A percentile compares a stretch with the other conserved stretches of the same genome.
Conservation (phyloP, 2,329 filamentous ascomycete species). For the Claviceps lovelessii region DNA sequence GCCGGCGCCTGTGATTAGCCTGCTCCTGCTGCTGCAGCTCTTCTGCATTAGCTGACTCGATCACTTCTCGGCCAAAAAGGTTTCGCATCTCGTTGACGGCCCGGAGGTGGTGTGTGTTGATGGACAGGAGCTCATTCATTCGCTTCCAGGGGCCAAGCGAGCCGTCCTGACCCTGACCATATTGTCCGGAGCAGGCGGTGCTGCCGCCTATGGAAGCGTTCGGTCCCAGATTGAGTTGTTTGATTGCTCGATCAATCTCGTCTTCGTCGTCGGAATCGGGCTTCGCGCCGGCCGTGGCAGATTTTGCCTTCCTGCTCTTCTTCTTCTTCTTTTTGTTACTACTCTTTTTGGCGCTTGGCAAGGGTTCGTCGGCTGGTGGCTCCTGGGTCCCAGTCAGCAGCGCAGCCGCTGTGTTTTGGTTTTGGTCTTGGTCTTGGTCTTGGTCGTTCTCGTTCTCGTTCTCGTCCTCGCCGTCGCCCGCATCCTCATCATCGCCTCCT, state of each 20-base stretch:
- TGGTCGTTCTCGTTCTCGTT: constrained; percentile 9
- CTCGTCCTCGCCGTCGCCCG: constrained; percentile 15
- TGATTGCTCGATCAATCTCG: constrained; percentile 42
- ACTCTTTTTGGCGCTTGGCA: constrained; percentile 15
- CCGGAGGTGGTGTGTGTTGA: constrained; percentile 59
- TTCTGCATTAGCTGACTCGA: constrained; percentile 37
- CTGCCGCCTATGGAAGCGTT: not conserved
- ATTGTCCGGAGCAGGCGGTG: not conserved
- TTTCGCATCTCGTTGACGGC: constrained; percentile 79
- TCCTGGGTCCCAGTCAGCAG: constrained; percentile 10
- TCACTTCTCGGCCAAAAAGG: constrained; percentile 43
- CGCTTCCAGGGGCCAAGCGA: constrained; percentile 4
- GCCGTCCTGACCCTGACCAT: constrained; percentile 7
- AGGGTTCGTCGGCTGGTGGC: constrained; percentile 13
- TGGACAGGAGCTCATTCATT: constrained; percentile 29
- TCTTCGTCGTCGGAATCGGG: constrained; percentile 24
- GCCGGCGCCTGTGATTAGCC: constrained; percentile 17
- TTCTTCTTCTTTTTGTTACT: constrained; percentile 24
- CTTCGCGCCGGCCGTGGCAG: constrained; percentile 11
- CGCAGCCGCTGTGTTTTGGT: constrained; percentile 12
- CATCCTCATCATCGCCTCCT: constrained; percentile 27
- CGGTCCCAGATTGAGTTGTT: constrained; percentile 22
- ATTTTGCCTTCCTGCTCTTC: constrained; percentile 21
- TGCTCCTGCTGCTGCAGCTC: constrained; percentile 24
- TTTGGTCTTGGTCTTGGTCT: constrained; percentile 17